These are phyloP conservation scores for Paramyrothecium roridum DNA, from an alignment of 2,329 filamentous ascomycete genomes.

Conservation along the genomic window DNA sequence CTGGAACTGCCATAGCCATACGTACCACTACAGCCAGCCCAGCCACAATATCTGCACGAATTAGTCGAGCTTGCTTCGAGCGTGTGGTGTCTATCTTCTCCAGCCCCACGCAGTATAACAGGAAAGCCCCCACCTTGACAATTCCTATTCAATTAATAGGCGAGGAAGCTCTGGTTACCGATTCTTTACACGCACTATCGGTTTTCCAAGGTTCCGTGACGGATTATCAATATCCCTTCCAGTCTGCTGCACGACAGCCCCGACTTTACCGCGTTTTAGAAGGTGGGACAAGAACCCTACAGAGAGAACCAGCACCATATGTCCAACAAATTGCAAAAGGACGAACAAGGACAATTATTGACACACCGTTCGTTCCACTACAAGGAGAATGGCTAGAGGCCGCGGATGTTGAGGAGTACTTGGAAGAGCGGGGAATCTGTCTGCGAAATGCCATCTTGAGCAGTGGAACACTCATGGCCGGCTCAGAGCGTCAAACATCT, in stretches of 20 bases:
- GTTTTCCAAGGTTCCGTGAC: too few species aligned
- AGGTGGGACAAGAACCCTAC: neutral
- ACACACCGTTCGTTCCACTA: neutral
- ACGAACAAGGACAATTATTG: neutral
- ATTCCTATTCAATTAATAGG: neutral
- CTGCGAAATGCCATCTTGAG: neutral
- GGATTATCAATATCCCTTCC: neutral
- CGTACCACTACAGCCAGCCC: too few species aligned
- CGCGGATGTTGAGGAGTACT: neutral
- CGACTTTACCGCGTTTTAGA: neutral
- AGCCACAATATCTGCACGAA: too few species aligned
- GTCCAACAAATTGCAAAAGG: neutral
- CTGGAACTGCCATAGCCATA: too few species aligned
- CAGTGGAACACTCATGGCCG: too few species aligned
- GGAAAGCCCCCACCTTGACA: neutral
- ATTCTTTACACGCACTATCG: too few species aligned
- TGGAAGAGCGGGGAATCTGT: neutral
- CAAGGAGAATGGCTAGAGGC: neutral
- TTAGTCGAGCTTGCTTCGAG: too few species aligned
- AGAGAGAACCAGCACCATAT: neutral
- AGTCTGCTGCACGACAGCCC: neutral
- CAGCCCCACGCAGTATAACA: too few species aligned
- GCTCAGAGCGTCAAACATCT: too few species aligned
- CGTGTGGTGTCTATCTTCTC: neutral
- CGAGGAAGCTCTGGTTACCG: neutral